A percentile compares a stretch with the other conserved stretches of the same genome.
These are phyloP conservation scores for Syzygium aqueum DNA, from an alignment of 345 rosid species.

Conservation along the genomic window DNA sequence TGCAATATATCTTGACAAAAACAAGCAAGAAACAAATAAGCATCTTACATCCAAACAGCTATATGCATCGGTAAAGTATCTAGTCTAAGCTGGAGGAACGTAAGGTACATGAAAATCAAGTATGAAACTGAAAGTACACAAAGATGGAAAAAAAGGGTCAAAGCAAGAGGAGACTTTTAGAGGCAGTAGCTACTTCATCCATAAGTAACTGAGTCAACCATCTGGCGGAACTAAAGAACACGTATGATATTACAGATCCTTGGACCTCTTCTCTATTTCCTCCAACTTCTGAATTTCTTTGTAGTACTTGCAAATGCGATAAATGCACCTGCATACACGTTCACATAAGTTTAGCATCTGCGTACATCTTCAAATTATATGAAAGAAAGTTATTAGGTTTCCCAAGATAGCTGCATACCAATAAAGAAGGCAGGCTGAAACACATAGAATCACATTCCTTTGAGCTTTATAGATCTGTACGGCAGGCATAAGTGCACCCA, in stretches of 20 bases:
- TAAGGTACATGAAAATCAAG: background rate
- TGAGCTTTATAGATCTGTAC: constrained; percentile 83
- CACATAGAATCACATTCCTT: constrained; percentile 72
- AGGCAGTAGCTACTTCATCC: background rate
- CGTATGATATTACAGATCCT: constrained; percentile 28
- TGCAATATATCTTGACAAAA: background rate
- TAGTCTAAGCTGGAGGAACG: background rate
- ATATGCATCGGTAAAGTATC: background rate
- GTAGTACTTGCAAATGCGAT: constrained; percentile 68
- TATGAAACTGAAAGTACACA: background rate
- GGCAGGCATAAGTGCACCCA: background rate
- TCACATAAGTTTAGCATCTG: background rate
- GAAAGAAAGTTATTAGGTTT: background rate
- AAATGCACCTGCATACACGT: constrained; percentile 54
- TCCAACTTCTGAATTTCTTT: constrained; percentile 69
- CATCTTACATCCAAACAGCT: background rate
- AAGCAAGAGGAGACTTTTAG: background rate
- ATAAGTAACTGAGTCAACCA: background rate
- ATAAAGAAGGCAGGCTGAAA: constrained; percentile 71
- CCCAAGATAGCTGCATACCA: constrained; percentile 31
- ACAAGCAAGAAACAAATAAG: background rate
- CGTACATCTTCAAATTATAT: background rate
- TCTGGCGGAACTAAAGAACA: background rate
- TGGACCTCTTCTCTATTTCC: constrained; percentile 68
- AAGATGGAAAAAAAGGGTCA: background rate